Conservation (phyloP, 805 yeast species). For the Candida vaughaniae region DNA sequence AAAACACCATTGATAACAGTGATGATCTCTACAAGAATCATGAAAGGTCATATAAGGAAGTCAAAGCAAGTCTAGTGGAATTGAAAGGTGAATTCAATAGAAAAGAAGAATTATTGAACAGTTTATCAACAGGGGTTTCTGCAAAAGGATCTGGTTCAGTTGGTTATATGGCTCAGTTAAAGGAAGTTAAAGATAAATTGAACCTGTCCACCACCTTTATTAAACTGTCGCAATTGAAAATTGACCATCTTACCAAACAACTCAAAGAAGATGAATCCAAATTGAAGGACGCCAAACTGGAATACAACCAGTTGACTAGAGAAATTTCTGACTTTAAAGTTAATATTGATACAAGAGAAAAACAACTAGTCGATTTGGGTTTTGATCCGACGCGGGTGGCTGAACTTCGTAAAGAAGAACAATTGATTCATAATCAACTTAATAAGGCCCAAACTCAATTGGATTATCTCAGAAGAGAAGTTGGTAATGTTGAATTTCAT, state of each 20-base stretch:
- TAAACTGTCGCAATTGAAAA: slow-evolving; percentile 59
- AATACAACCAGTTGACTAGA: slow-evolving; percentile 38
- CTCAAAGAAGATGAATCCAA: slow-evolving; percentile 48
- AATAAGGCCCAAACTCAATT: slow-evolving; percentile 46
- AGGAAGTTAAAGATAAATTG: slow-evolving; percentile 56
- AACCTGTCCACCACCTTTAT: slow-evolving; percentile 54
- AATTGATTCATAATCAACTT: slow-evolving; percentile 41
- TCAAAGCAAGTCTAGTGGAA: slow-evolving; percentile 43
- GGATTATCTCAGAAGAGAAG: slow-evolving; percentile 57
- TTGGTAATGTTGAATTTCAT: slow-evolving; percentile 73
- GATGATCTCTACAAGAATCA: slow-evolving; percentile 35
- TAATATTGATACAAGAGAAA: slow-evolving; percentile 37
- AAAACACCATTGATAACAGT: slow-evolving; percentile 32
- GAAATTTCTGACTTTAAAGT: slow-evolving; percentile 44
- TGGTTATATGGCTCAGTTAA: slow-evolving; percentile 74
- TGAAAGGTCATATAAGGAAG: slow-evolving; percentile 44
- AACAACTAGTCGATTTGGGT: slow-evolving; percentile 50
- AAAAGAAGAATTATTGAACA: slow-evolving; percentile 78
- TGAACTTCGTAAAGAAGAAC: slow-evolving; percentile 48
- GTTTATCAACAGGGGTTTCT: slow-evolving; percentile 86
- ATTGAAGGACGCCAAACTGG: slow-evolving; percentile 51
- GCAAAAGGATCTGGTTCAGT: slow-evolving; percentile 72
- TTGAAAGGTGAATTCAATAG: slow-evolving; percentile 49
- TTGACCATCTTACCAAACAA: slow-evolving; percentile 56
- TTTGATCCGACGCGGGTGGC: slow-evolving; percentile 49